Percentiles rank a stretch among this genome's conserved stretches.
These are phyloP conservation scores for Kodamaea hsintzibuensis DNA, from an alignment of 805 yeast species.

Conservation along the genomic window DNA sequence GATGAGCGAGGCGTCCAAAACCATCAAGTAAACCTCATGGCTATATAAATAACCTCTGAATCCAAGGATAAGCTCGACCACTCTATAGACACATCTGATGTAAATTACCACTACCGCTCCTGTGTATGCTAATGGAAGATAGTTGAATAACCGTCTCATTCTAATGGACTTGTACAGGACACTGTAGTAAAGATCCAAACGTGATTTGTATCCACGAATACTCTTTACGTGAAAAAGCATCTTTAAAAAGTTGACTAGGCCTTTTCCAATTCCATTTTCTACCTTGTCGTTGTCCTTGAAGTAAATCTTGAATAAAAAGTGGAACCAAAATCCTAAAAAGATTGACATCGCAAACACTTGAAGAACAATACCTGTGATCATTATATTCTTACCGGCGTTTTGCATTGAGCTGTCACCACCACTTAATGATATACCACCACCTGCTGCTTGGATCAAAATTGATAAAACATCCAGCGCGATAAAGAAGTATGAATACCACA, in stretches of 20 bases:
- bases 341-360: slow-evolving; percentile 23
- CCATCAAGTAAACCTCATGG: slow-evolving; percentile 42
- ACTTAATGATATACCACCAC: slow-evolving; percentile 18
- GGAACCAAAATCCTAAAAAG: slow-evolving; percentile 20
- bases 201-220: slow-evolving; percentile 2
- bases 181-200: slow-evolving; percentile 13
- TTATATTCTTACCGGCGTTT: slow-evolving; percentile 17
- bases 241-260: slow-evolving; percentile 7
- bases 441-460: slow-evolving; percentile 20
- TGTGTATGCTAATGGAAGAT: slow-evolving; percentile 10
- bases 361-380: slow-evolving; percentile 21
- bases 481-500: slow-evolving; percentile 16
- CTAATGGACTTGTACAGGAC: slow-evolving; percentile 7
- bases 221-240: slow-evolving; percentile 10
- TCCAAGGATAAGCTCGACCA: slow-evolving; percentile 70
- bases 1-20: slow-evolving; percentile 33
- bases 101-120: slow-evolving; percentile 23
- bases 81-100: slow-evolving; percentile 70
- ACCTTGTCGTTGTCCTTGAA: slow-evolving; percentile 20
- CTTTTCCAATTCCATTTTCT: not conserved
- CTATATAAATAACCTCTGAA: slow-evolving; percentile 67
- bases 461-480: slow-evolving; percentile 14
- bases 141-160: slow-evolving; percentile 6
- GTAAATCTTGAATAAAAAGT: slow-evolving; percentile 17
- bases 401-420: slow-evolving; percentile 17